Evolutionary conservation across 257 asterid genomes (phyloP).

Genomic region (Paulownia fortunei): DNA sequence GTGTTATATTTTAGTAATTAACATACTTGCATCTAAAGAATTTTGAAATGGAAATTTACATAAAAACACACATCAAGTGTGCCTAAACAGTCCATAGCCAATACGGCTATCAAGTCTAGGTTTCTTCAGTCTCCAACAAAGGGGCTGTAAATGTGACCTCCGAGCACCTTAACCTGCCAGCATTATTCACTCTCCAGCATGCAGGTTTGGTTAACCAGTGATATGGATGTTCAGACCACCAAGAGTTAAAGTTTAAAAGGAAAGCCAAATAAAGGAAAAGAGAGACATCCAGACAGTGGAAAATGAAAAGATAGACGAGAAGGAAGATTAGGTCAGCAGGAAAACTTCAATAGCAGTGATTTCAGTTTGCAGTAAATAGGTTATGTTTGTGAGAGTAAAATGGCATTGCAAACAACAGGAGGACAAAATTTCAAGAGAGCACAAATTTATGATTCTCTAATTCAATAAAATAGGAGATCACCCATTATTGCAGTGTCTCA

Average conservation of each 20-base stretch:
- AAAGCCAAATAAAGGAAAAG: neutral
- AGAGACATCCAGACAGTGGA: neutral
- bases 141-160: neutral
- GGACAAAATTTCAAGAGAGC: neutral
- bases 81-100: neutral
- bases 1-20: neutral
- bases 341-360: slow-evolving; percentile 5
- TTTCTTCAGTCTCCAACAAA: slow-evolving; percentile 17
- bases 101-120: slow-evolving; percentile 15
- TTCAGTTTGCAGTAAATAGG: slow-evolving; percentile 21
- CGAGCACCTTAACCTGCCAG: slow-evolving; percentile 5
- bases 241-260: neutral
- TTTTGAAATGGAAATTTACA: neutral
- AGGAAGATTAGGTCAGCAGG: neutral
- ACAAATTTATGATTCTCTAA: neutral
- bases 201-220: neutral
- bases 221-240: slow-evolving; percentile 24
- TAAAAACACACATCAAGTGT: neutral
- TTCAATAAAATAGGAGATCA: neutral
- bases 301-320: neutral
- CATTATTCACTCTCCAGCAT: slow-evolving; percentile 14
- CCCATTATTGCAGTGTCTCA: neutral
- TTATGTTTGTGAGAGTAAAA: neutral
- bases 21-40: neutral
- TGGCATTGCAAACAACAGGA: neutral